Evolutionary conservation across 257 asterid species (phyloP).

Genomic region (Salvia miltiorrhiza): DNA sequence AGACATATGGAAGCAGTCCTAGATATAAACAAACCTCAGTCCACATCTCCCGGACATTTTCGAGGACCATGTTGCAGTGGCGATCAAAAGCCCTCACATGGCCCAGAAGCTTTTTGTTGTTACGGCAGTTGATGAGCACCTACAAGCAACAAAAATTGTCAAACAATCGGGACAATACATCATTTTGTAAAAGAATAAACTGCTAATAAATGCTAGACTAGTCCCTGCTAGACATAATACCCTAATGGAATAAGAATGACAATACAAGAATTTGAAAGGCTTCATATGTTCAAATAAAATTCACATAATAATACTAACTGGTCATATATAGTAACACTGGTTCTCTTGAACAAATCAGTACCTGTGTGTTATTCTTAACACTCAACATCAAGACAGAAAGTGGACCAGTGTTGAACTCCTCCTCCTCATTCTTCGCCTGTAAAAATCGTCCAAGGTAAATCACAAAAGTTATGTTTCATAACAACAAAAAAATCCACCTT

Average conservation of each 20-base stretch:
- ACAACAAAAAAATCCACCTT: background rate
- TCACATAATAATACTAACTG: background rate
- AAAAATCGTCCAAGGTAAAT: constrained; percentile 14
- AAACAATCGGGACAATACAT: background rate
- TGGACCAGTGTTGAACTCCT: constrained; percentile 95
- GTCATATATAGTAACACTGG: no score
- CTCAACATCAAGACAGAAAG: constrained; percentile 75
- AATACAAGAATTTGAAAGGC: background rate
- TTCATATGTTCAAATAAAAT: background rate
- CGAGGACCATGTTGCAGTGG: constrained; percentile 92
- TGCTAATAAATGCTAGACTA: background rate
- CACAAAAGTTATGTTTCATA: background rate
- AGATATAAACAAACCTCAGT: constrained; percentile 57
- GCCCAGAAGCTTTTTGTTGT: constrained; percentile 77
- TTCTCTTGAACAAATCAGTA: constrained; percentile 3
- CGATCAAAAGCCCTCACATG: constrained; percentile 88
- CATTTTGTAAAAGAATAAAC: background rate
- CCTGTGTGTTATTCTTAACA: constrained; percentile 74
- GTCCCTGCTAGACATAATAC: background rate
- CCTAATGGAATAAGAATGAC: background rate
- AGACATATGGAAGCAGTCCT: background rate
- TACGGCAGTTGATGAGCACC: constrained; percentile 86
- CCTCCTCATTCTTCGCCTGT: constrained; percentile 77
- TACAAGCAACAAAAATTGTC: constrained; percentile 21
- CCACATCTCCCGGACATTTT: constrained; percentile 91